Evolutionary conservation across 2,329 filamentous ascomycete species (phyloP).

Genomic region (Neobulgaria alba): DNA sequence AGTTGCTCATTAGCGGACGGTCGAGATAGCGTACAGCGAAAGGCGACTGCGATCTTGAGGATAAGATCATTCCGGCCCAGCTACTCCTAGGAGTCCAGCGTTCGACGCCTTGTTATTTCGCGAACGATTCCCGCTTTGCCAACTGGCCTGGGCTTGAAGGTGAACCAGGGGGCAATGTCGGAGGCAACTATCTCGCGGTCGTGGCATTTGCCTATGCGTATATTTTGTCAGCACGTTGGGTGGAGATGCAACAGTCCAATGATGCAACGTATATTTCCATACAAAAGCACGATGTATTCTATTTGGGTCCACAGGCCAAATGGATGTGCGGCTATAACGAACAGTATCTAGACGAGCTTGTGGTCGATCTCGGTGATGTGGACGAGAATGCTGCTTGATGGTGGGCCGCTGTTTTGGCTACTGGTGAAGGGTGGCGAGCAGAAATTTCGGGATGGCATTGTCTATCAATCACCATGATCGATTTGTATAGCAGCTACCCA

Average conservation of each 20-base stretch:
- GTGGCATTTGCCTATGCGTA: slow-evolving; percentile 9
- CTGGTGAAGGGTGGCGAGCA: slow-evolving; percentile 8
- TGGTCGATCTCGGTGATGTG: slow-evolving; percentile 8
- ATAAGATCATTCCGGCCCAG: too few species aligned
- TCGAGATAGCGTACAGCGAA: too few species aligned
- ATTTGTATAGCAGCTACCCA: slow-evolving; percentile 1
- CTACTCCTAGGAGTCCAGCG: too few species aligned
- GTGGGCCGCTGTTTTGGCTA: slow-evolving; percentile 13
- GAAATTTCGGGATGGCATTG: slow-evolving; percentile 9
- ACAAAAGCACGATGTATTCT: slow-evolving; percentile 6
- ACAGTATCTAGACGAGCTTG: slow-evolving; percentile 5
- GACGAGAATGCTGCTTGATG: slow-evolving; percentile 7
- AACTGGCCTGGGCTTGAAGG: slow-evolving; percentile 6
- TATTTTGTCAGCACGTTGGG: slow-evolving; percentile 9
- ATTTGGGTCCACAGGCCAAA: slow-evolving; percentile 5
- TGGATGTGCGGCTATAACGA: slow-evolving; percentile 6
- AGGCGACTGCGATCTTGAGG: too few species aligned
- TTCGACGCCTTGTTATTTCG: slow-evolving; percentile 1
- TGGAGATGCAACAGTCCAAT: slow-evolving; percentile 9
- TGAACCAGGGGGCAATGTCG: background rate
- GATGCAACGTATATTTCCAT: background rate
- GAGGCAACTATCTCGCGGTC: slow-evolving; percentile 9
- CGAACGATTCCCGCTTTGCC: slow-evolving; percentile 3
- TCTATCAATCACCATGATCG: slow-evolving; percentile 12
- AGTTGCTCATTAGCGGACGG: too few species aligned